These are phyloP conservation scores for Hordeum pubiflorum DNA, from an alignment of 202 grass and related monocot species.

Conservation along the genomic window DNA sequence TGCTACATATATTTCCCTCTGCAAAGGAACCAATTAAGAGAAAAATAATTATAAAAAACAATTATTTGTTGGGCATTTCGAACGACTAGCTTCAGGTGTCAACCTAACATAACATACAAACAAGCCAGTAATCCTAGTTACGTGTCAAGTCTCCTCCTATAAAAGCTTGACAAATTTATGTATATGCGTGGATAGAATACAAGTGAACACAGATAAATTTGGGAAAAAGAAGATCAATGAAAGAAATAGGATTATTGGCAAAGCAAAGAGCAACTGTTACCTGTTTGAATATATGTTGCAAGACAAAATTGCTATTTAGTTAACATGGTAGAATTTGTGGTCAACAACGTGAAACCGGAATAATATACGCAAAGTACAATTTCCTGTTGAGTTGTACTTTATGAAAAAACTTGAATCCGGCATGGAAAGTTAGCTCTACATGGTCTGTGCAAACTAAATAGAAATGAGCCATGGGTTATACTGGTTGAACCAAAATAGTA, in stretches of 20 bases:
- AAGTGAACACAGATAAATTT: background rate
- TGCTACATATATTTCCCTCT: slow-evolving; percentile 88
- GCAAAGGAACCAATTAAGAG: background rate
- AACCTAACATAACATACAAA: background rate
- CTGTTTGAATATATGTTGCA: background rate
- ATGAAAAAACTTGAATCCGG: background rate
- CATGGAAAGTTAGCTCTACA: background rate
- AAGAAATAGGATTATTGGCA: background rate
- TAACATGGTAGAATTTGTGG: background rate
- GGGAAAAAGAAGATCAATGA: background rate
- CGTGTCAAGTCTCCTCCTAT: background rate
- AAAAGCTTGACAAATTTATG: background rate
- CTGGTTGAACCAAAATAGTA: background rate
- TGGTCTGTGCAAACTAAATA: background rate
- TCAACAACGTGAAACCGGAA: background rate
- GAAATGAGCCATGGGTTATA: background rate
- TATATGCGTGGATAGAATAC: background rate
- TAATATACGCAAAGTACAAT: background rate
- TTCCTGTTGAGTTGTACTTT: background rate
- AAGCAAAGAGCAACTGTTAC: background rate
- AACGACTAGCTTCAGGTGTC: slow-evolving; percentile 9
- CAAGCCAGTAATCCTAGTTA: background rate
- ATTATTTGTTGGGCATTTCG: background rate
- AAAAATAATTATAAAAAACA: slow-evolving; percentile 1
- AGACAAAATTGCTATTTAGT: background rate